Percentiles rank a stretch among this genome's conserved stretches.
These are phyloP conservation scores for Puccinellia tenuiflora DNA, from an alignment of 176 grass and related monocot genomes.

Conservation along the genomic window DNA sequence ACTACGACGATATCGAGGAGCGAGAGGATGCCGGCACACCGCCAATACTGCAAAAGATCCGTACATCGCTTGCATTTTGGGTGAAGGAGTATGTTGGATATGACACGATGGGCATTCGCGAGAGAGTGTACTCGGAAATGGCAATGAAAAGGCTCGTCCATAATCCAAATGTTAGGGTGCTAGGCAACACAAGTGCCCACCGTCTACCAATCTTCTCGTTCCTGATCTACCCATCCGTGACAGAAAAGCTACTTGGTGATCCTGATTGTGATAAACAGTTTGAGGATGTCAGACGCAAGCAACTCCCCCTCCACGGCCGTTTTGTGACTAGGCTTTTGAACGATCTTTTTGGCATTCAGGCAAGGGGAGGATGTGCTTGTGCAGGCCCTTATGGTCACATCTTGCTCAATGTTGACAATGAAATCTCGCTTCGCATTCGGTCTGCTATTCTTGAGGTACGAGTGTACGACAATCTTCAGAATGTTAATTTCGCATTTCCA, in stretches of 20 bases:
- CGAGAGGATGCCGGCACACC: constrained; percentile 68
- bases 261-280: background rate
- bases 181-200: constrained; percentile 42
- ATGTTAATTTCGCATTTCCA: background rate
- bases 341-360: constrained; percentile 85
- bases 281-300: background rate
- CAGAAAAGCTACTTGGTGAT: background rate
- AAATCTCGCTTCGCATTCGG: constrained; percentile 52
- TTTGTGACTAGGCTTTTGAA: constrained; percentile 62
- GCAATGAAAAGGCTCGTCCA: constrained; percentile 33
- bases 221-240: constrained; percentile 37
- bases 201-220: constrained; percentile 76
- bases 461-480: constrained; percentile 3
- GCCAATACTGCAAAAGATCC: constrained; percentile 67
- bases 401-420: constrained; percentile 41
- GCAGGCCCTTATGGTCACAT: constrained; percentile 66
- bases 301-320: constrained; percentile 57
- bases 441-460: constrained; percentile 49
- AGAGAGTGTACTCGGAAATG: constrained; percentile 28
- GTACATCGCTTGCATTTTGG: constrained; percentile 64
- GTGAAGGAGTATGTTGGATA: constrained; percentile 68
- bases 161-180: constrained; percentile 42
- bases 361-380: constrained; percentile 72
- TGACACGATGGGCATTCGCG: constrained; percentile 34
- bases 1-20: constrained; percentile 54